Percentiles rank a stretch among this genome's conserved stretches.
Conservation (phyloP, 441 rosid genomes). For the Sinapis alba region DNA sequence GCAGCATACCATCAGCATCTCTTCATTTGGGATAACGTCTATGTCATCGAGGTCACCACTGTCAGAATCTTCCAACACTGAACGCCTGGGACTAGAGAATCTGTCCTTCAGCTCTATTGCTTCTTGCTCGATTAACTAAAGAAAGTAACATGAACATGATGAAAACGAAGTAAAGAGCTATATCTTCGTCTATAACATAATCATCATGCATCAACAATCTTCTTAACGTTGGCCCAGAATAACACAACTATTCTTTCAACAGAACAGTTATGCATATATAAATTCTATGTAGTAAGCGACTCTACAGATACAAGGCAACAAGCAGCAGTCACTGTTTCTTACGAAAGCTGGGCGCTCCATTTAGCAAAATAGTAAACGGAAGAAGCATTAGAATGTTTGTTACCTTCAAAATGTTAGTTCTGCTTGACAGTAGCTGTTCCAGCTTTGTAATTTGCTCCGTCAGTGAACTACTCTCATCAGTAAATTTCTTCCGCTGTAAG, state of each 20-base stretch:
- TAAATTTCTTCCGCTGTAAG: conserved; percentile 74
- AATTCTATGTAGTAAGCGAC: background rate
- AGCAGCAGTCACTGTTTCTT: conserved; percentile 2
- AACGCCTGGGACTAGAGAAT: conserved; percentile 79
- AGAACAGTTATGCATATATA: background rate
- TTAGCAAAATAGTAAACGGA: background rate
- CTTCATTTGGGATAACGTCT: conserved; percentile 95
- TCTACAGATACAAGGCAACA: background rate
- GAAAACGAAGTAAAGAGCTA: conserved; percentile 8
- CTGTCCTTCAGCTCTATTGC: conserved; percentile 80
- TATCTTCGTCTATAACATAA: background rate
- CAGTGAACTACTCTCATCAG: conserved; percentile 73
- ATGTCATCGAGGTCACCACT: conserved; percentile 87
- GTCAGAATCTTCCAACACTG: conserved; percentile 80
- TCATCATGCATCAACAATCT: conserved; percentile 29
- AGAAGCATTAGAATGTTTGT: background rate
- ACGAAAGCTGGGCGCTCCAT: background rate
- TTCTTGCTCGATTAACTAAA: conserved; percentile 85
- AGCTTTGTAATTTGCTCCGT: conserved; percentile 73
- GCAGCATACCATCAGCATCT: conserved; percentile 77
- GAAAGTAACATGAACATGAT: conserved; percentile 13
- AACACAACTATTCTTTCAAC: background rate
- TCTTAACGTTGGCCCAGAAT: conserved; percentile 8
- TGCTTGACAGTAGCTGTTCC: conserved; percentile 73
- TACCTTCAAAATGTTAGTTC: conserved; percentile 80